Conservation (phyloP, 2,329 filamentous ascomycete genomes). For the Fusarium nematophilum region DNA sequence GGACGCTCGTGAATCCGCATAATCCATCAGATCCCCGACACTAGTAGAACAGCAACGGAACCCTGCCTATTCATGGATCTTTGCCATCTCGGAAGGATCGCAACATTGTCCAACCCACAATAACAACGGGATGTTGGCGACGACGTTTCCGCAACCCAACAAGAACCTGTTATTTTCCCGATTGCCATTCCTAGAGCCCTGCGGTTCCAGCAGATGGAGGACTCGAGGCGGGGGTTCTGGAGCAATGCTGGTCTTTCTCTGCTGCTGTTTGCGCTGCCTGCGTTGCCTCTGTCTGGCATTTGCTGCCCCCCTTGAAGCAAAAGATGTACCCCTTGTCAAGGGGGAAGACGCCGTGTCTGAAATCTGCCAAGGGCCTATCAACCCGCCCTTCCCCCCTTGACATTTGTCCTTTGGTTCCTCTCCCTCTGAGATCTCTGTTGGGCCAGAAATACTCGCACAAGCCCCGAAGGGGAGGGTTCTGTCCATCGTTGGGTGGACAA, state of each 20-base stretch:
- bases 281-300: slow-evolving; percentile 38
- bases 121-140: background rate
- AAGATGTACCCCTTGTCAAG: slow-evolving; percentile 36
- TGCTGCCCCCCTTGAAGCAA: slow-evolving; percentile 36
- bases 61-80: slow-evolving; percentile 24
- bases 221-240: slow-evolving; percentile 9
- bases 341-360: slow-evolving; percentile 32
- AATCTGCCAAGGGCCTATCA: slow-evolving; percentile 32
- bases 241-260: slow-evolving; percentile 20
- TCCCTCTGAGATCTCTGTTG: slow-evolving; percentile 12
- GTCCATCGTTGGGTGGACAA: too few relatives aligned
- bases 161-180: too few relatives aligned
- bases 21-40: slow-evolving; percentile 20
- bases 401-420: background rate
- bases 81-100: background rate
- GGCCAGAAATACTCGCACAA: background rate
- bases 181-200: too few relatives aligned
- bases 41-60: slow-evolving; percentile 22
- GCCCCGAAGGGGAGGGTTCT: too few relatives aligned
- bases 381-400: slow-evolving; percentile 8
- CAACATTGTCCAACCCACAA: background rate
- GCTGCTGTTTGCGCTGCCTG: slow-evolving; percentile 17
- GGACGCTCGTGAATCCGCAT: slow-evolving; percentile 29
- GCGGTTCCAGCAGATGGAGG: too few relatives aligned
- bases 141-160: too few relatives aligned